Percentiles rank a stretch among this genome's conserved stretches.
phyloP scores from a whole-genome alignment of 2,329 filamentous ascomycete genomes.

The Colletotrichum euphorbiae region DNA sequence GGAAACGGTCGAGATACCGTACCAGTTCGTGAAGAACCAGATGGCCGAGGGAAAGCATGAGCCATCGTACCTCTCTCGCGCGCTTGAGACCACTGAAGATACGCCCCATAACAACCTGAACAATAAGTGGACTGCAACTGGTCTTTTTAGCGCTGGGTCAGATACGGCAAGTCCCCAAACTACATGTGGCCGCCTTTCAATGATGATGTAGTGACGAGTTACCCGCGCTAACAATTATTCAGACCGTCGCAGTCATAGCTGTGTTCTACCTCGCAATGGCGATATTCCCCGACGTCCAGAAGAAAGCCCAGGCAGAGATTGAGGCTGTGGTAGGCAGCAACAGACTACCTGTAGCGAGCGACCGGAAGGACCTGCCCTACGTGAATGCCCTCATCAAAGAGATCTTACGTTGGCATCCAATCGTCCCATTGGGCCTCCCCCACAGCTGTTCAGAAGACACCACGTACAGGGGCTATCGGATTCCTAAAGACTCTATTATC shows the following conservation, averaged over 20 bases:
- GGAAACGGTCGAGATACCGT: constrained; percentile 27
- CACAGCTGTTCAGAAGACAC: constrained; percentile 62
- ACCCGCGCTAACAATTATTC: rapidly evolving
- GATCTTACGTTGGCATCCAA: constrained; percentile 55
- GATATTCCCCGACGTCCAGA: constrained; percentile 58
- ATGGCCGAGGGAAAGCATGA: constrained; percentile 6
- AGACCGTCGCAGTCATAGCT: constrained; percentile 49
- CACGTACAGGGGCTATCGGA: constrained; percentile 59
- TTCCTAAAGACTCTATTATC: constrained; percentile 60
- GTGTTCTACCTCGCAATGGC: constrained; percentile 61
- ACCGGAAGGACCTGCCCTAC: constrained; percentile 55
- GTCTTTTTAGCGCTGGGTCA: constrained; percentile 32
- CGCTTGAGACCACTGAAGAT: constrained; percentile 8
- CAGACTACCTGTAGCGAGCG: constrained; percentile 51
- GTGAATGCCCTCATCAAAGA: constrained; percentile 57
- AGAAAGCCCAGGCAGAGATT: constrained; percentile 46
- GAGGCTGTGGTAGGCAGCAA: constrained; percentile 52
- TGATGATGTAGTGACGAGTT: rapidly evolving
- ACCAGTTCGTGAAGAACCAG: constrained; percentile 43
- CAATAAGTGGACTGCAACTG: constrained; percentile 32
- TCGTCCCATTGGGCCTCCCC: constrained; percentile 56
- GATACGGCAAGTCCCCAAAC: constrained; percentile 25
- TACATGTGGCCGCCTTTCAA: too few relatives aligned
- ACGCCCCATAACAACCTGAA: constrained; percentile 1
- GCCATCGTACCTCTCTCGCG: constrained; percentile 1